Base-by-base conservation (phyloP, 139 green algal genomes). In the Dunaliella primolecta region DNA sequence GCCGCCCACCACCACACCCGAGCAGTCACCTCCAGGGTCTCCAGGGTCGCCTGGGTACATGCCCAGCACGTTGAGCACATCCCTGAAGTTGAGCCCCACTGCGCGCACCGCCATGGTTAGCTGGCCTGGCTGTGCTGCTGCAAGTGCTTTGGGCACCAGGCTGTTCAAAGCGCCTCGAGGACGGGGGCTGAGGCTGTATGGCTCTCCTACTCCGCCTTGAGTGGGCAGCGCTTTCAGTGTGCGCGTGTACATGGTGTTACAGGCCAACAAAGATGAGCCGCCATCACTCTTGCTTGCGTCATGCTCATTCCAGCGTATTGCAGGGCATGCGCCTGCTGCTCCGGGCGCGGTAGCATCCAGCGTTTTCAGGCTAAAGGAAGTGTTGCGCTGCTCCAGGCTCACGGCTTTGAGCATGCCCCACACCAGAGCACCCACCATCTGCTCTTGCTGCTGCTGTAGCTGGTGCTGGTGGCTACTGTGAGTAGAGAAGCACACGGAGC, bases 41-140 rank as follows among this genome's bases (percentile, higher is more conserved):
- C 94, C 93, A 7, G 94, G 93, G 72, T 96, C 78, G 11, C 94
- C 94, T 20, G 94, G 94, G 90, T 96, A 97, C 94, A 96, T 96
- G 83, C 93, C 93, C 83, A 97, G 91, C 83, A 87, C 84, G 46
- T 84, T 84, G 57, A 84, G 81, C 57, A 84, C 64, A 64, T 84
- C 57, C 74, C 93, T 85, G 93, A 97, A 97, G 87, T 97, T 97
- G 80, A 97, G 81, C 0, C 94, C 94, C 56, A 97, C 64, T 15
- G 81, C 81, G 11, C 64, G 57, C 33, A 84, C 81, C 2, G 84
- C 78, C 35, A 97, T 70, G 11, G 87, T 74, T 64, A 95, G 74
- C 64, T 89, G 88, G 35, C 85, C 90, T 0, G 76, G n/a, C 57
- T 75, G 82, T 15, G 7, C 15, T 64, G 46, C 7, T 15, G 82